A percentile compares a stretch with the other conserved stretches of the same genome.
These are phyloP conservation scores for Pseudodiploospora longispora DNA, from an alignment of 2,329 filamentous ascomycete genomes.

Conservation along the genomic window DNA sequence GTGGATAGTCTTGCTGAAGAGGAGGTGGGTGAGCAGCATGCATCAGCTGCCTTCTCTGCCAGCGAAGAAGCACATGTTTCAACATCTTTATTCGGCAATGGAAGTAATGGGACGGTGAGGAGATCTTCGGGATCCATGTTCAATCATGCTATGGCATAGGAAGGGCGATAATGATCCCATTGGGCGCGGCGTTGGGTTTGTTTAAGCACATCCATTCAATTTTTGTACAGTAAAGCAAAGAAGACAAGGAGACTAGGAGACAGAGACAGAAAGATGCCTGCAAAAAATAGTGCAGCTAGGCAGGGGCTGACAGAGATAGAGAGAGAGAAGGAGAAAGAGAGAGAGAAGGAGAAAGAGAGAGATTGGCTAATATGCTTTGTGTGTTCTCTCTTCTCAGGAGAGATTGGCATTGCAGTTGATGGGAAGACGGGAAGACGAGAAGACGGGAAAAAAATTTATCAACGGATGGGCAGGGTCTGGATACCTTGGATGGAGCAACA, in stretches of 20 bases:
- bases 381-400: too few relatives aligned
- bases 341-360: neutral
- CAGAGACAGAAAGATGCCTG: neutral
- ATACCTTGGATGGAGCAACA: too few relatives aligned
- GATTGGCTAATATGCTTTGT: too few relatives aligned
- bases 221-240: slow-evolving; percentile 7
- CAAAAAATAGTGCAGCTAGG: too few relatives aligned
- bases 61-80: neutral
- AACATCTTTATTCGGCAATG: neutral
- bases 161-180: neutral
- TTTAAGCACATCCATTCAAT: neutral
- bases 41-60: slow-evolving; percentile 12
- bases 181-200: neutral
- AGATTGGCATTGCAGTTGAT: too few relatives aligned
- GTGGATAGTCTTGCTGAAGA: slow-evolving; percentile 25
- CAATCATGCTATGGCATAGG: too few relatives aligned
- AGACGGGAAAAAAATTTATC: too few relatives aligned
- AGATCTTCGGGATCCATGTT: too few relatives aligned
- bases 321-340: neutral
- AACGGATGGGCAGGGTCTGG: too few relatives aligned
- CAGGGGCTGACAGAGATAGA: neutral
- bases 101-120: too few relatives aligned
- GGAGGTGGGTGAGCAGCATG: neutral
- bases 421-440: too few relatives aligned
- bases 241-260: neutral